These are phyloP conservation scores for Aspergillus vadensis DNA, from an alignment of 2,329 filamentous ascomycete genomes.

Conservation along the genomic window DNA sequence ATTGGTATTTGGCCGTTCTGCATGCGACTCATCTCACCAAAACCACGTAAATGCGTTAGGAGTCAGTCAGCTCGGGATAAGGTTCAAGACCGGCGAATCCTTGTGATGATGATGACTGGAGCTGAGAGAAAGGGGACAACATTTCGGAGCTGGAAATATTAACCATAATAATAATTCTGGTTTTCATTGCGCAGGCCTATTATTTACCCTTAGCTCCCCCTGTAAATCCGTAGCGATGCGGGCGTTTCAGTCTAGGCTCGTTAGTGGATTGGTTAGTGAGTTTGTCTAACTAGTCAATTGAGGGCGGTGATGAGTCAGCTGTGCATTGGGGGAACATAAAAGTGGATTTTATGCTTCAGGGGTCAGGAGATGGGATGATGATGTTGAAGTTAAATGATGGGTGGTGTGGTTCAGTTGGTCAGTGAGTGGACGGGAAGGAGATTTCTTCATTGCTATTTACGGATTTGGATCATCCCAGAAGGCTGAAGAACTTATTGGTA, in stretches of 20 bases:
- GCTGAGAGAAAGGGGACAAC: not conserved
- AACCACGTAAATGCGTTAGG: not conserved
- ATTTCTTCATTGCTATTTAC: too few species aligned
- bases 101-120: not conserved
- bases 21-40: constrained; percentile 7
- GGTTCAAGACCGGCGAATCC: constrained; percentile 1
- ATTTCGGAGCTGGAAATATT: not conserved
- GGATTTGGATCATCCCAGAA: too few species aligned
- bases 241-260: constrained; percentile 2
- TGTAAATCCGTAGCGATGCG: not conserved
- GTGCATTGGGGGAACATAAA: not conserved
- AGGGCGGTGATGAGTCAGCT: not conserved
- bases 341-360: not conserved
- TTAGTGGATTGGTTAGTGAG: too few species aligned
- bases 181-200: not conserved
- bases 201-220: not conserved
- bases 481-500: too few species aligned
- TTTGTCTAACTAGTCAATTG: not conserved
- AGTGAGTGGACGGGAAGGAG: too few species aligned
- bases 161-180: not conserved
- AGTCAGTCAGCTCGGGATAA: constrained; percentile 4
- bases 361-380: not conserved
- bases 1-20: not conserved
- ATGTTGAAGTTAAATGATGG: not conserved
- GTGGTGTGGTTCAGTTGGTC: too few species aligned